phyloP scores from a whole-genome alignment of 805 yeast species.

The Metschnikowia chrysomelidarum region DNA sequence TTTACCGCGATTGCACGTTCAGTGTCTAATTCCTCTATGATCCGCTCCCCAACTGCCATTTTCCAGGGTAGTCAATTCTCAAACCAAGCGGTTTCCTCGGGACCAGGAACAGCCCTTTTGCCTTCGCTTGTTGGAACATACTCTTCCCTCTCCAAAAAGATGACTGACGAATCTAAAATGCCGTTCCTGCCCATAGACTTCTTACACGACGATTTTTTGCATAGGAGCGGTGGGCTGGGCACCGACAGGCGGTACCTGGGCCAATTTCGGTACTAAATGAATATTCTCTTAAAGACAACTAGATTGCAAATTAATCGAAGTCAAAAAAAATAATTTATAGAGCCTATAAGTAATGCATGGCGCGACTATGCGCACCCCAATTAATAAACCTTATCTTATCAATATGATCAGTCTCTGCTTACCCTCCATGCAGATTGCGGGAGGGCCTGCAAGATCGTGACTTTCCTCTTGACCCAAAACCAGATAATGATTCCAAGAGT shows the following conservation, averaged over 20 bases:
- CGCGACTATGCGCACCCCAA: too few species aligned
- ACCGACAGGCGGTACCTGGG: slow-evolving; percentile 4
- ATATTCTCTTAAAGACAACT: too few species aligned
- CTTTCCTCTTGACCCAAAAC: slow-evolving; percentile 64
- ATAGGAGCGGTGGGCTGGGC: slow-evolving; percentile 11
- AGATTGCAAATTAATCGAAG: too few species aligned
- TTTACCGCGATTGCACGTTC: slow-evolving; percentile 20
- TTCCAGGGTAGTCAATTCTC: slow-evolving; percentile 9
- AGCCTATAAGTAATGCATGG: too few species aligned
- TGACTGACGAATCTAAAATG: slow-evolving; percentile 33
- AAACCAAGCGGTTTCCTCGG: slow-evolving; percentile 7
- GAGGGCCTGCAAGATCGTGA: slow-evolving; percentile 62
- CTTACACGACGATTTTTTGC: slow-evolving; percentile 30
- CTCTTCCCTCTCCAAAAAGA: slow-evolving; percentile 35
- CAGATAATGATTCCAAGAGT: slow-evolving; percentile 62
- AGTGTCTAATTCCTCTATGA: slow-evolving; percentile 12
- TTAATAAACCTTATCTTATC: too few species aligned
- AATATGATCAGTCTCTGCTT: slow-evolving; percentile 4
- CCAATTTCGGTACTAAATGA: too few species aligned
- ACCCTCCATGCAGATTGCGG: slow-evolving; percentile 81
- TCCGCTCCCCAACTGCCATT: slow-evolving; percentile 13
- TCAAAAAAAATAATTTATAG: too few species aligned
- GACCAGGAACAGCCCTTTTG: slow-evolving; percentile 31
- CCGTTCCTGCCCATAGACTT: slow-evolving; percentile 45
- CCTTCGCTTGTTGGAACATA: slow-evolving; percentile 42